Percentiles rank a stretch among this genome's conserved stretches.
Conservation (phyloP, 2,329 filamentous ascomycete genomes). For the Graphilbum ipis-grandicollis region DNA sequence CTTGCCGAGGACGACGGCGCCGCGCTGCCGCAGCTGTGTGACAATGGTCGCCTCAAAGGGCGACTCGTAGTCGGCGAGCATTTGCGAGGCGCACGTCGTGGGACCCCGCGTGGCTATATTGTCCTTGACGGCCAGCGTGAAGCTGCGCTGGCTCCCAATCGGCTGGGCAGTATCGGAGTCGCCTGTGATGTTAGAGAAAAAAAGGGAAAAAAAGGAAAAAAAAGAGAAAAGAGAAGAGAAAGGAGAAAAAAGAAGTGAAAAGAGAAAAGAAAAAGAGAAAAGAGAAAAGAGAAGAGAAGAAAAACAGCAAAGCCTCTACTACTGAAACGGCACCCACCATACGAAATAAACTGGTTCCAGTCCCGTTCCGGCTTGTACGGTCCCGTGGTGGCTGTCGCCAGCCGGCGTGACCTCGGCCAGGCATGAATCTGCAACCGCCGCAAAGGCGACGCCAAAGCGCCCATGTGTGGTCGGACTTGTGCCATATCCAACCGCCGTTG, state of each 20-base stretch:
- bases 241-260: not conserved
- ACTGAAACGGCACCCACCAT: not conserved
- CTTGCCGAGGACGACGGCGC: slow-evolving; percentile 52
- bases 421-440: too few relatives aligned
- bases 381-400: not conserved
- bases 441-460: too few relatives aligned
- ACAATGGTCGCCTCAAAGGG: slow-evolving; percentile 74
- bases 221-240: not conserved
- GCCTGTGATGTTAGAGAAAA: not conserved
- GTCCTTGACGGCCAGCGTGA: slow-evolving; percentile 50
- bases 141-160: too few relatives aligned
- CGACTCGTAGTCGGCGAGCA: slow-evolving; percentile 49
- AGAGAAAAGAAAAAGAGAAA: not conserved
- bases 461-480: too few relatives aligned
- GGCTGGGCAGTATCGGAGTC: too few relatives aligned
- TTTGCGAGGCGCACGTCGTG: slow-evolving; percentile 68
- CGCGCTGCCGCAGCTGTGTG: slow-evolving; percentile 41
- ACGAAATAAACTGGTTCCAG: slow-evolving; percentile 10
- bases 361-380: not conserved
- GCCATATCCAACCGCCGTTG: too few relatives aligned
- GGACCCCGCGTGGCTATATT: slow-evolving; percentile 49
- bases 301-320: too few relatives aligned
- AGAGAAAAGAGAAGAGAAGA: not conserved
- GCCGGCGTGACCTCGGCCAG: too few relatives aligned
- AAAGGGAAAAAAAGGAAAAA: not conserved